Evolutionary conservation across 2,329 filamentous ascomycete species (phyloP), one percentile per base, ranked within the genome.

Genomic region (Neophaeococcomyces mojaviensis): DNA sequence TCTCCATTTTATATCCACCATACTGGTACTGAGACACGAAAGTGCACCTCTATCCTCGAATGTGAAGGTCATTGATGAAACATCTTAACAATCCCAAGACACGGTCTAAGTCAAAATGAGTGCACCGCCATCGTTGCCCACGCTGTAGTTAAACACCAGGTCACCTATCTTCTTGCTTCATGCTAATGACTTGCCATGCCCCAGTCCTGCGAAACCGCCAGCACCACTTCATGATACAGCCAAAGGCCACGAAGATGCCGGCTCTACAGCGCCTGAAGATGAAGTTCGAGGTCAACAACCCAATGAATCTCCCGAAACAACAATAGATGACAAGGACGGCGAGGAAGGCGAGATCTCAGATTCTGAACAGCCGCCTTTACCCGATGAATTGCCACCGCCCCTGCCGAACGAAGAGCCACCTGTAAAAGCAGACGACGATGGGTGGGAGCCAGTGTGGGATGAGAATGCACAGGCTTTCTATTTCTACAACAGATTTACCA

Each of bases 371-470:
- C 66, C 68, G 42, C 65, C 67, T 30, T 58, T 70, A 49, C 68
- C 68, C 28, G 65, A 63, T 48, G 61, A 68, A 49, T 58, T 62
- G 48, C 71, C 71, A 43, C 71, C 71, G 35, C 68, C 68, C 34
- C 64, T 77, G 39, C 78, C 78, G 41, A 64, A 71, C 44, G 76
- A 79, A 63, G 67, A 71, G 31, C 69, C 70, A 22, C 69, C 72
- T 34, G 61, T 63, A 22, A 60, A 59, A 51, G 51, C 53, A 34
- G 63, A 73, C 44, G 74, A 82, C 48, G 78, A 83, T 62, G 88
- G 88, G 49, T 95, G 88, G 88, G 81, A 85, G 49, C 81, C 80
- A 30, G 73, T 85, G 48, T 94, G 86, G 85, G 87, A 94, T 57
- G 67, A 76, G 19, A 72, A 64, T 42, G 73, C 76, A 1, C 76